Evolutionary conservation across 129 eudicot genomes (phyloP), one percentile per base, ranked within the genome.

Genomic region (Ambrosia trifida): DNA sequence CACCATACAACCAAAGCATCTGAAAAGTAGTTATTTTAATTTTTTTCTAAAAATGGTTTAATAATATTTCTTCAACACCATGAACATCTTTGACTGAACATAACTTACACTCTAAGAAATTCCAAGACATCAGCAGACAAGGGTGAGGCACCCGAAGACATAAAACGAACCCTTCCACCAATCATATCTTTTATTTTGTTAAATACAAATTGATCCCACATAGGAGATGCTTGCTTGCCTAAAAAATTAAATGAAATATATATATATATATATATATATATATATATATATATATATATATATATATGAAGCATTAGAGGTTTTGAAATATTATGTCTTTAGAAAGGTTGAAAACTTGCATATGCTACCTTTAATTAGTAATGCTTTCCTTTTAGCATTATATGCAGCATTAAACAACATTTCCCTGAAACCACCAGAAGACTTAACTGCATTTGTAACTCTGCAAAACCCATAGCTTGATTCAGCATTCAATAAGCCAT

Each of bases 71-170:
- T 10, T 2, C 14, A 56, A 64, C 41, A 35, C 40, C 40, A 3
- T 35, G 53, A n/a, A 47, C 13, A 28, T 14, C 6, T 35, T 35
- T 35, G 40, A 35, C 4, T 35, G 40, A 35, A 4, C 4, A 35
- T 44, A 72, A 57, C 95, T 85, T 79, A 90, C 97, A 90, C 91
- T 74, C 81, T 87, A 33, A 90, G 75, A 77, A 90, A 90, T 72
- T 87, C 95, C 91, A 90, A 76, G 56, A 90, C 91, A 81, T 90
- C 95, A 43, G 95, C 77, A 67, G 97, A 90, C 78, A 90, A 76
- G 7, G 97, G 91, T 64, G 95, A 90, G 52, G 95, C 97, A 66
- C 95, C 95, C 11, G 97, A 90, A 57, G 75, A 77, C 82, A 90
- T 90, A 61, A 56, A 81, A 59, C 95, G 95, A 75, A 90, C 89